Evolutionary conservation across 2,329 filamentous ascomycete genomes (phyloP).

Genomic region (Paecilomyces dactylethromorphus): DNA sequence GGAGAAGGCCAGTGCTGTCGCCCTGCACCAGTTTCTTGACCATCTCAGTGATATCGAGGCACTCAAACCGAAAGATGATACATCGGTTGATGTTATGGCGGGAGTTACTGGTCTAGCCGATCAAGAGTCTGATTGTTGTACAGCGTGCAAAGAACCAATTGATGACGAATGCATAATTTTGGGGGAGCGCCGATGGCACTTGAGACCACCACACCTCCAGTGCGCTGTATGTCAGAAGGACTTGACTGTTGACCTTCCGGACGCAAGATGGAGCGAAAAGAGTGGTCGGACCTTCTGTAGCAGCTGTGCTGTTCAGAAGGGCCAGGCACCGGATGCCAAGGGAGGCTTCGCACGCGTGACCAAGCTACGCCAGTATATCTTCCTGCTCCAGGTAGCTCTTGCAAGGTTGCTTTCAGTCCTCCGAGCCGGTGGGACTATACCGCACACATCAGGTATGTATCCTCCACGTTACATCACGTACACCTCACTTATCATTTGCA

Average conservation of each 20-base stretch:
- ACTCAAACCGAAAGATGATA: slow-evolving; percentile 62
- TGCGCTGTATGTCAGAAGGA: slow-evolving; percentile 68
- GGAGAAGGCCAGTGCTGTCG: slow-evolving; percentile 66
- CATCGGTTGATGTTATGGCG: slow-evolving; percentile 57
- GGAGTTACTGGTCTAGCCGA: slow-evolving; percentile 63
- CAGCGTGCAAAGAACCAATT: slow-evolving; percentile 74
- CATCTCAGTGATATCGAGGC: slow-evolving; percentile 78
- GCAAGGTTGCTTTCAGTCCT: slow-evolving; percentile 84
- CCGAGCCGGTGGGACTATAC: slow-evolving; percentile 72
- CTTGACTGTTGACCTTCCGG: slow-evolving; percentile 59
- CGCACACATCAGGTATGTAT: slow-evolving; percentile 57
- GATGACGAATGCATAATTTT: slow-evolving; percentile 85
- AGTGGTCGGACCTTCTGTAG: slow-evolving; percentile 67
- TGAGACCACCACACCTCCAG: slow-evolving; percentile 59
- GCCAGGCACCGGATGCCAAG: slow-evolving; percentile 50
- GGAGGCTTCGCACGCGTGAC: slow-evolving; percentile 68
- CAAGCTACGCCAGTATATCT: slow-evolving; percentile 89
- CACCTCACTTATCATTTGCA: slow-evolving; percentile 3
- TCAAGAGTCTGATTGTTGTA: slow-evolving; percentile 78
- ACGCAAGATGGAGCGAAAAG: slow-evolving; percentile 63
- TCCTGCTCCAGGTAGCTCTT: slow-evolving; percentile 83
- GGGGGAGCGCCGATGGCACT: slow-evolving; percentile 74
- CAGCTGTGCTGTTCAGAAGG: slow-evolving; percentile 49
- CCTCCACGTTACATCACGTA: slow-evolving; percentile 3
- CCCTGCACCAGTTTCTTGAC: slow-evolving; percentile 74